These are phyloP conservation scores for Achaetomium macrosporum DNA, from an alignment of 2,329 filamentous ascomycete species.

Conservation along the genomic window DNA sequence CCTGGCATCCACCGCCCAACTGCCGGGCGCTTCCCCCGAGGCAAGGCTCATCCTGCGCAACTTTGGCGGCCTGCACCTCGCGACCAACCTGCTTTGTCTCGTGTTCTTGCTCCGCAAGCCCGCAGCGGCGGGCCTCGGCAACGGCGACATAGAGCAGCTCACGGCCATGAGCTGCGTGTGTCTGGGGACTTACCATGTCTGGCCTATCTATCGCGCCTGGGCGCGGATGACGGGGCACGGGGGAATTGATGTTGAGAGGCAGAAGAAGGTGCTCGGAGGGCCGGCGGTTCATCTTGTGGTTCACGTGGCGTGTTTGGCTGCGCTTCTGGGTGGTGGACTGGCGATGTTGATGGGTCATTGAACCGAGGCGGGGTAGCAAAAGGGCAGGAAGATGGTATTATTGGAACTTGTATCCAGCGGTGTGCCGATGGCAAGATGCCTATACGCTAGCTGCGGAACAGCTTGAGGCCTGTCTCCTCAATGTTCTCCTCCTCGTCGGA, in stretches of 20 bases:
- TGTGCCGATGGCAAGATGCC: background rate
- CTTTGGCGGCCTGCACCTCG: slow-evolving; percentile 43
- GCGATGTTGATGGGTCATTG: background rate
- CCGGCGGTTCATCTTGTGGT: slow-evolving; percentile 41
- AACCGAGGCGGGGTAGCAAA: background rate
- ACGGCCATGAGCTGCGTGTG: slow-evolving; percentile 33
- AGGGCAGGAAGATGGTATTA: background rate
- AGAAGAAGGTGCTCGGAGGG: slow-evolving; percentile 36
- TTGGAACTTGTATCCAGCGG: background rate
- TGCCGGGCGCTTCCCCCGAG: slow-evolving; percentile 35
- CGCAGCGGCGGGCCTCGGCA: slow-evolving; percentile 25
- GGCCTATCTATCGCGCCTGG: slow-evolving; percentile 41
- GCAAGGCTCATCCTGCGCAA: slow-evolving; percentile 41
- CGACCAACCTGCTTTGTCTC: slow-evolving; percentile 38
- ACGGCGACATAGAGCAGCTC: background rate
- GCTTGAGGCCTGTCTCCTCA: slow-evolving; percentile 47
- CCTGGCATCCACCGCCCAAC: slow-evolving; percentile 36
- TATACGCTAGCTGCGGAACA: slow-evolving; percentile 42
- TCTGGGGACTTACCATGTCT: slow-evolving; percentile 45
- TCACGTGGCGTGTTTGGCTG: slow-evolving; percentile 35
- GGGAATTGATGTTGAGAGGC: slow-evolving; percentile 11
- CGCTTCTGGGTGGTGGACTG: slow-evolving; percentile 30
- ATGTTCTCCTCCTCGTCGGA: slow-evolving; percentile 47
- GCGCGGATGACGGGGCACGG: slow-evolving; percentile 26
- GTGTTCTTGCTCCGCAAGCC: slow-evolving; percentile 31